A percentile compares a stretch with the other conserved stretches of the same genome.
phyloP scores from a whole-genome alignment of 306 rosid species.

The Morella rubra region DNA sequence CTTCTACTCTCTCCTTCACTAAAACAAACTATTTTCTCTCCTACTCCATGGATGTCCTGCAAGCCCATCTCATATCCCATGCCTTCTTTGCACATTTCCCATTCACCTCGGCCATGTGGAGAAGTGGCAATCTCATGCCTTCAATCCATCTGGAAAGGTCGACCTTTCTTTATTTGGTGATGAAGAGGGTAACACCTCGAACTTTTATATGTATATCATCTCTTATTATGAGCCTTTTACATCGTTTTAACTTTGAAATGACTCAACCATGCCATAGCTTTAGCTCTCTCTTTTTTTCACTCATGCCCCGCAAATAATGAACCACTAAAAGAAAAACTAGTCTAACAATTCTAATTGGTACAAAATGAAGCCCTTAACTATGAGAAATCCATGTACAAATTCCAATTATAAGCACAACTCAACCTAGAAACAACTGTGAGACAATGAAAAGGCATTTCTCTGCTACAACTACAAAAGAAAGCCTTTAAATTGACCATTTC shows the following conservation, averaged over 20 bases:
- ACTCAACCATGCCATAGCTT: no score
- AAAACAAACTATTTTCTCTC: constrained; percentile 32
- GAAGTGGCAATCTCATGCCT: constrained; percentile 58
- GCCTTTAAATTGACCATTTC: constrained; percentile 32
- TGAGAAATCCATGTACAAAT: constrained; percentile 1
- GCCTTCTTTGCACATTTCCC: constrained; percentile 25
- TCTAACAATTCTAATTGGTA: neutral
- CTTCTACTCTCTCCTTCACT: constrained; percentile 56
- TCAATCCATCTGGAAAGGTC: constrained; percentile 83
- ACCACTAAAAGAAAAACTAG: constrained; percentile 7
- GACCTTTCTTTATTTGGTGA: constrained; percentile 67
- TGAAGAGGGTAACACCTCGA: constrained; percentile 45
- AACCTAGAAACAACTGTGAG: neutral
- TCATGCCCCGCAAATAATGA: neutral
- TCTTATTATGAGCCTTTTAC: neutral
- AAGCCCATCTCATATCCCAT: constrained; percentile 39
- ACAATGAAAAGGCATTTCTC: constrained; percentile 17
- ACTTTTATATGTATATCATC: neutral
- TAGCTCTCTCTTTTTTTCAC: no score
- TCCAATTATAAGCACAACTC: constrained; percentile 1
- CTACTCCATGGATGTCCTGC: constrained; percentile 34
- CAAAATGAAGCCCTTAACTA: neutral
- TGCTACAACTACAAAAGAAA: constrained; percentile 29
- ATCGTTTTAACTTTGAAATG: neutral
- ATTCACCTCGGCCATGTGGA: constrained; percentile 29